Conservation (phyloP, 331 rosid species). For the Dryas integrifolia region DNA sequence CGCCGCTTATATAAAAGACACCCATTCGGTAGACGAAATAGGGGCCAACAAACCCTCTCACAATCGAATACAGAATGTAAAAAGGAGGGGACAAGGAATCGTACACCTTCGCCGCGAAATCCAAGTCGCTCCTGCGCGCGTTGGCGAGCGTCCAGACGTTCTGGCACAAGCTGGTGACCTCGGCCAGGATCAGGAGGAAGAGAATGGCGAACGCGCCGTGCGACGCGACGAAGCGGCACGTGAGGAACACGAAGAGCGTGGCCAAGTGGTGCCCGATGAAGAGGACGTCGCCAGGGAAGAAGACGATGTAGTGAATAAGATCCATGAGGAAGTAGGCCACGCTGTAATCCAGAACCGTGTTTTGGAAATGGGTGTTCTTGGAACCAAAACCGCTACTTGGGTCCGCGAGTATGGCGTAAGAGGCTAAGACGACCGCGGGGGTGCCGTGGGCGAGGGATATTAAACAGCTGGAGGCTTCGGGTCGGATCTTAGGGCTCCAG, state of each 20-base stretch:
- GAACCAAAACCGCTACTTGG: conserved; percentile 51
- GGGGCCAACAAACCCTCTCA: conserved; percentile 66
- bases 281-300: conserved; percentile 68
- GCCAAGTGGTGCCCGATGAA: conserved; percentile 85
- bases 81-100: conserved; percentile 66
- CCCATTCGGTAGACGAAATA: conserved; percentile 64
- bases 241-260: conserved; percentile 83
- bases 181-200: conserved; percentile 64
- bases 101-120: conserved; percentile 46
- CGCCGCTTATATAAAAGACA: conserved; percentile 46
- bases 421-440: conserved; percentile 61
- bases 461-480: conserved; percentile 75
- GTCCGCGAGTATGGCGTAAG: conserved; percentile 46
- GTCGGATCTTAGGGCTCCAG: conserved; percentile 72
- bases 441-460: conserved; percentile 84
- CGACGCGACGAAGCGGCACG: conserved; percentile 69
- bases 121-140: conserved; percentile 42
- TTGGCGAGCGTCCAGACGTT: conserved; percentile 83
- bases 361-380: conserved; percentile 49
- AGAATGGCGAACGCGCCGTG: conserved; percentile 71
- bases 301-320: conserved; percentile 65
- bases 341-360: conserved; percentile 75
- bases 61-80: conserved; percentile 50
- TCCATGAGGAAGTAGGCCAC: conserved; percentile 78
- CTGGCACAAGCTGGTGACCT: conserved; percentile 77